A percentile compares a stretch with the other conserved stretches of the same genome.
Conservation (phyloP, 495 filamentous ascomycete species). For the Beverwykella pulmonaria region DNA sequence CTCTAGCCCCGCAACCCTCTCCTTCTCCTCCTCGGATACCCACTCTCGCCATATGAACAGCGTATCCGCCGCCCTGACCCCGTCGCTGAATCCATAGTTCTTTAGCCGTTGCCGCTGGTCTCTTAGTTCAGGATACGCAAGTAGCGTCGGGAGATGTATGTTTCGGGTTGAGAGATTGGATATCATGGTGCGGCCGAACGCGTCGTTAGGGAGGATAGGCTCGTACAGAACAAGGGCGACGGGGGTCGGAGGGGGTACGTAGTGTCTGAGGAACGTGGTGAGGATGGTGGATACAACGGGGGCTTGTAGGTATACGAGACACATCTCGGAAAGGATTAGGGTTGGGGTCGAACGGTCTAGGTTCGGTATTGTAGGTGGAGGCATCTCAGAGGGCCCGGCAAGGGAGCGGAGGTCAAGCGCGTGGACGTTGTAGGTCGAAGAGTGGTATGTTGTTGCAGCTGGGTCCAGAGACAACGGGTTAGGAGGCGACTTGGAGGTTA, state of each 20-base stretch:
- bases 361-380: slow-evolving; percentile 45
- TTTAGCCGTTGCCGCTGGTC: slow-evolving; percentile 68
- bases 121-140: slow-evolving; percentile 64
- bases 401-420: slow-evolving; percentile 78
- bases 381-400: slow-evolving; percentile 20
- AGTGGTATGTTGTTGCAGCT: slow-evolving; percentile 50
- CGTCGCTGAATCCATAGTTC: slow-evolving; percentile 60
- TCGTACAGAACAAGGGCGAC: slow-evolving; percentile 82
- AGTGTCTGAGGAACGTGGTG: slow-evolving; percentile 62
- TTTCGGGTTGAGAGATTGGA: slow-evolving; percentile 83
- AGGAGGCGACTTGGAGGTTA: slow-evolving; percentile 15
- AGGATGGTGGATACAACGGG: slow-evolving; percentile 64
- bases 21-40: slow-evolving; percentile 72
- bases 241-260: slow-evolving; percentile 51
- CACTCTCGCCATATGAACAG: slow-evolving; percentile 75
- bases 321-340: slow-evolving; percentile 88
- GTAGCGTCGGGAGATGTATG: slow-evolving; percentile 81
- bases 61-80: slow-evolving; percentile 66
- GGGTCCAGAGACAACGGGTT: slow-evolving; percentile 43
- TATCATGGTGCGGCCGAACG: slow-evolving; percentile 89
- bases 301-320: slow-evolving; percentile 80
- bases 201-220: slow-evolving; percentile 76
- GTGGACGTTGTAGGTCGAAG: slow-evolving; percentile 69
- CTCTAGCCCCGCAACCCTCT: slow-evolving; percentile 75
- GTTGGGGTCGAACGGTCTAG: slow-evolving; percentile 64